phyloP scores from a whole-genome alignment of 441 rosid genomes.

The Pelargonium hybrid region DNA sequence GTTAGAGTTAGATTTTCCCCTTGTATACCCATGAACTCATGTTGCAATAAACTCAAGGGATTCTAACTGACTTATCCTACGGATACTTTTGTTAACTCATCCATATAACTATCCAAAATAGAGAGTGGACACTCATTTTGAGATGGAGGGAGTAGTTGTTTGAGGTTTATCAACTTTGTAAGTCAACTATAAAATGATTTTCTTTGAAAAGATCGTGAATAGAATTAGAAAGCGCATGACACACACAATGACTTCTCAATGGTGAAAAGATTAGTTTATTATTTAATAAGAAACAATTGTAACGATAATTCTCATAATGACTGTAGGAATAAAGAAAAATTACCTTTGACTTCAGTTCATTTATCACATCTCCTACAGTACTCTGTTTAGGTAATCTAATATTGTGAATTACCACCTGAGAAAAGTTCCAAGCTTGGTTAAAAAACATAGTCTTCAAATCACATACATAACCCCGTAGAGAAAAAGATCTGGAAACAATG shows the following conservation, averaged over 20 bases:
- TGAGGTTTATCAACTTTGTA: background rate
- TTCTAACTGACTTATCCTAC: too few relatives aligned
- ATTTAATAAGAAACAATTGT: background rate
- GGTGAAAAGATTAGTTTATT: background rate
- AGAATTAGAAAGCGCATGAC: background rate
- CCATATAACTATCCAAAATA: too few relatives aligned
- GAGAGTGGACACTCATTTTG: too few relatives aligned
- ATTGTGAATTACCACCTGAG: conserved; percentile 53
- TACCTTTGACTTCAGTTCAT: conserved; percentile 59
- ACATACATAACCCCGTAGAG: background rate
- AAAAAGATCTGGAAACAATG: conserved; percentile 6
- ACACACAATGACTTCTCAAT: background rate
- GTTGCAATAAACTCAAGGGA: too few relatives aligned
- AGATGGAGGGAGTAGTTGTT: background rate
- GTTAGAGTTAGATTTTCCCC: too few relatives aligned
- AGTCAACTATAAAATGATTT: background rate
- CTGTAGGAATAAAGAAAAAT: conserved; percentile 12
- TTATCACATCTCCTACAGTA: conserved; percentile 64
- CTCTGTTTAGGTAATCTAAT: conserved; percentile 65
- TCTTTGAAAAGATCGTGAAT: background rate
- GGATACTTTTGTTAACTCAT: too few relatives aligned
- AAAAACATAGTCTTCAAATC: background rate
- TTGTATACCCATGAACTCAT: too few relatives aligned
- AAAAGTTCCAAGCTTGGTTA: conserved; percentile 14
- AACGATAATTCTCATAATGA: background rate